phyloP scores from a whole-genome alignment of 768 basidiomycete species.

The Kwoniella europaea region DNA sequence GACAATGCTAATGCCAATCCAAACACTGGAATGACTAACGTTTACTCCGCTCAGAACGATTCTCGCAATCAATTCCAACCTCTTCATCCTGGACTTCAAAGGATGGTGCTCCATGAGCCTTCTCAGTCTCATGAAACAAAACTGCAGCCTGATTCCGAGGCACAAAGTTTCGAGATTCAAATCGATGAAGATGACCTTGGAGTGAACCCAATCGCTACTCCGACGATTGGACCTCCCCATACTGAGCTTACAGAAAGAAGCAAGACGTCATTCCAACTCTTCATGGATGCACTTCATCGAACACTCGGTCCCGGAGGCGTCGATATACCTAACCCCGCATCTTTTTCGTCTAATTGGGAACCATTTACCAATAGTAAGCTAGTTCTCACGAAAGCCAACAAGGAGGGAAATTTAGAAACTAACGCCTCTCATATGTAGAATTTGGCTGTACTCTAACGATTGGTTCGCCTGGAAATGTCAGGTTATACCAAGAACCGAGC shows the following conservation, averaged over 20 bases:
- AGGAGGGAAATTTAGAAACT: background rate
- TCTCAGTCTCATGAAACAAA: background rate
- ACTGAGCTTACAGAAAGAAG: background rate
- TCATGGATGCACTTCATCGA: slow-evolving; percentile 1
- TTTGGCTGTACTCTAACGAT: slow-evolving; percentile 22
- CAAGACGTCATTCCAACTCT: slow-evolving; percentile 5
- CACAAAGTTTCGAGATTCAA: slow-evolving; percentile 6
- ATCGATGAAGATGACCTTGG: slow-evolving; percentile 14
- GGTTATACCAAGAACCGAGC: slow-evolving; percentile 19
- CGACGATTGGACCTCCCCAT: too few species aligned
- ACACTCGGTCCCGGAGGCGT: slow-evolving; percentile 9
- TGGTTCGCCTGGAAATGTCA: background rate
- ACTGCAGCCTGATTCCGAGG: background rate
- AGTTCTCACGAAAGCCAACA: background rate
- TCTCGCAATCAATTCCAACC: background rate
- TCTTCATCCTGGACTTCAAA: background rate
- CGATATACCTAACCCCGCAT: slow-evolving; percentile 3
- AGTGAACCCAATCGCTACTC: background rate
- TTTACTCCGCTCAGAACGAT: background rate
- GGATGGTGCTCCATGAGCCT: background rate
- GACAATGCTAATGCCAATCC: background rate
- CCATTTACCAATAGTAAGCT: slow-evolving; percentile 11
- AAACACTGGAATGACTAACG: background rate
- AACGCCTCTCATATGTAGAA: slow-evolving; percentile 3
- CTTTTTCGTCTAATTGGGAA: slow-evolving; percentile 9